Base-by-base conservation (phyloP, 2,329 filamentous ascomycete genomes). In the Mycosphaerella sp. region DNA sequence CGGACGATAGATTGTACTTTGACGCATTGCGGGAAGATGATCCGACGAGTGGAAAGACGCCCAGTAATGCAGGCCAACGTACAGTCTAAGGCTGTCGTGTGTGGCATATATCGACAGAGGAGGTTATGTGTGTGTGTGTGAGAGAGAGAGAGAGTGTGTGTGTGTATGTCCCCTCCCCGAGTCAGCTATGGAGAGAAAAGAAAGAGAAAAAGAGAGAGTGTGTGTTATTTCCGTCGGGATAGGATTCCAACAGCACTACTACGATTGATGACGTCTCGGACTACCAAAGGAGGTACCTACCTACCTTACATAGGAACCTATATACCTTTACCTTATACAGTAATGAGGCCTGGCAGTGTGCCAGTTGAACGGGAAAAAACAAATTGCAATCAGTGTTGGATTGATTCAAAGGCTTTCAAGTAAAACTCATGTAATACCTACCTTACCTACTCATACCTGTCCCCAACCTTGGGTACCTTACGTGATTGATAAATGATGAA, bases 1-100 rank as follows among this genome's bases (percentile, higher is more conserved):
- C 60, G 11, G 54, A 62, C 34, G 54, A 61, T 42, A 54, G 58
- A 26, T 54, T 63, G 14, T 67, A 63, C 48, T 66, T 65, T 57
- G 57, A 59, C 41, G 63, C 64, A 21, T 54, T 67, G 45, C 56
- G 51, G 38, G 58, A 62, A 26, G 58, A 61, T 36, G 31, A 48
- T 23, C 40, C 47, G 12, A 53, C 47, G 12, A 53, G 42, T 36
- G 52, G 54, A 23, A 46, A 48, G 41, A 21, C 56, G 31, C 23
- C 49, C 21, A 45, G 26, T 29, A 29, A 29, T 34, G 49, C 44
- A 49, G 54, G 39, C 32, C 41, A 48, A 31, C 52, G 46, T 48
- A 51, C 32, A 51, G 54, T 39, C 41, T 45, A 42, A 55, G 49
- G 42, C 17, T 45, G 31, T 32, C 21, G 43, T 36, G 14, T 21